Evolutionary conservation across 192 early-diverging fungal genomes (phyloP).

Genomic region (Chytriomyces sp.): DNA sequence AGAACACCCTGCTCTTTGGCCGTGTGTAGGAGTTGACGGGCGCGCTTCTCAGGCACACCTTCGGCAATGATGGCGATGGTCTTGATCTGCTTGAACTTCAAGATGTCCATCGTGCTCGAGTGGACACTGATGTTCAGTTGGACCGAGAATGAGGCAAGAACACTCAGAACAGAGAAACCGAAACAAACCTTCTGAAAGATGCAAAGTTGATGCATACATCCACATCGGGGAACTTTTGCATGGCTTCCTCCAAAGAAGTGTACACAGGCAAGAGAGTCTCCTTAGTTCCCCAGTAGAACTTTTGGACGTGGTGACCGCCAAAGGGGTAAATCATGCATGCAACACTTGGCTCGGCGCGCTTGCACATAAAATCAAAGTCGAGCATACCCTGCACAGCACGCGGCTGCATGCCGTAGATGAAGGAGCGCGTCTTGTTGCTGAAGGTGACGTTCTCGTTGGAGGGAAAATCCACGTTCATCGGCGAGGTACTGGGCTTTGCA

Average conservation of each 20-base stretch:
- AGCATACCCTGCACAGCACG: slow-evolving; percentile 99
- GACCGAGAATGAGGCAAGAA: too few relatives aligned
- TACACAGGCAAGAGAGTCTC: slow-evolving; percentile 95
- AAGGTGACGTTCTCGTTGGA: slow-evolving; percentile 46
- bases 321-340: slow-evolving; percentile 99
- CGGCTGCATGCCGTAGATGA: slow-evolving; percentile 99
- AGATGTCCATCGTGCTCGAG: slow-evolving; percentile 88
- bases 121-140: too few relatives aligned
- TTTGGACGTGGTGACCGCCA: slow-evolving; percentile 97
- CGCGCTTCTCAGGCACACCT: slow-evolving; percentile 96
- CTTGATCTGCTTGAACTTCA: slow-evolving; percentile 81
- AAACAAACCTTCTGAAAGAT: slow-evolving; percentile 76
- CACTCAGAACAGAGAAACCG: not conserved
- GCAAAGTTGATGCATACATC: slow-evolving; percentile 98
- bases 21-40: slow-evolving; percentile 85
- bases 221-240: slow-evolving; percentile 84
- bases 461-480: slow-evolving; percentile 31
- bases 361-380: slow-evolving; percentile 99
- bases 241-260: slow-evolving; percentile 82
- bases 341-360: slow-evolving; percentile 86
- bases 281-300: slow-evolving; percentile 99
- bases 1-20: slow-evolving; percentile 78
- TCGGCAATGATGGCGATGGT: slow-evolving; percentile 98
- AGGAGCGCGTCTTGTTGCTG: slow-evolving; percentile 78
- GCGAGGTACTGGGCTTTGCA: not conserved